Evolutionary conservation across 768 basidiomycete genomes (phyloP).

Genomic region (Royoungia palumana): DNA sequence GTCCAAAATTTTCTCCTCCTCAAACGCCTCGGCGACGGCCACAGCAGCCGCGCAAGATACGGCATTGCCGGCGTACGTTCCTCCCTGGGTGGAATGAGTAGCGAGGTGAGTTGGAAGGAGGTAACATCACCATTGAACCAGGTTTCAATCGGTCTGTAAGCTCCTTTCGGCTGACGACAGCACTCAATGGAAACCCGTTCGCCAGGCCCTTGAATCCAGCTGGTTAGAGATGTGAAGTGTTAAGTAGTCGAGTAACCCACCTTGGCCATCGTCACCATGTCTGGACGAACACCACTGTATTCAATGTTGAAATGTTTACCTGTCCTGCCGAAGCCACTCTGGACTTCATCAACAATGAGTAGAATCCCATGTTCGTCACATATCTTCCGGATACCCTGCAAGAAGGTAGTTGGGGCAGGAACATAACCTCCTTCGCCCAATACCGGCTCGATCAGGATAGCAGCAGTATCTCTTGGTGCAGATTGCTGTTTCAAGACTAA

Average conservation of each 20-base stretch:
- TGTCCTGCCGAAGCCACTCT: conserved; percentile 87
- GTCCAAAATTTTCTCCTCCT: conserved; percentile 74
- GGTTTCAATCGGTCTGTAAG: conserved; percentile 75
- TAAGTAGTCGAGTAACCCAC: conserved; percentile 31
- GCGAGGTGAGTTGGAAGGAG: neutral
- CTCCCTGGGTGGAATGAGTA: conserved; percentile 49
- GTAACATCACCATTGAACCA: conserved; percentile 65
- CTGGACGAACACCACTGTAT: conserved; percentile 81
- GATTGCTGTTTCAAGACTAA: conserved; percentile 79
- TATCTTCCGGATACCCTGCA: conserved; percentile 75
- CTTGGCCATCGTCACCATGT: conserved; percentile 89
- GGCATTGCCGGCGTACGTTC: conserved; percentile 90
- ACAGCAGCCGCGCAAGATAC: conserved; percentile 89
- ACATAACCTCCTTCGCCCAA: conserved; percentile 97
- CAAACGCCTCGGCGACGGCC: conserved; percentile 74
- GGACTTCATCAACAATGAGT: conserved; percentile 84
- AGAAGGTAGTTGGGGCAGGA: conserved; percentile 75
- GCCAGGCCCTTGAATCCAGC: conserved; percentile 57
- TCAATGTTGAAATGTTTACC: conserved; percentile 81
- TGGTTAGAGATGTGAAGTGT: conserved; percentile 6
- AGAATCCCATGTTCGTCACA: conserved; percentile 87
- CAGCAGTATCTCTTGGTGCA: conserved; percentile 81
- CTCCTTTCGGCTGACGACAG: conserved; percentile 75
- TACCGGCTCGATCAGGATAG: conserved; percentile 91
- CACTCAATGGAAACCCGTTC: conserved; percentile 93